Conservation (phyloP, 805 yeast species). For the Nakazawaea wyomingensis region DNA sequence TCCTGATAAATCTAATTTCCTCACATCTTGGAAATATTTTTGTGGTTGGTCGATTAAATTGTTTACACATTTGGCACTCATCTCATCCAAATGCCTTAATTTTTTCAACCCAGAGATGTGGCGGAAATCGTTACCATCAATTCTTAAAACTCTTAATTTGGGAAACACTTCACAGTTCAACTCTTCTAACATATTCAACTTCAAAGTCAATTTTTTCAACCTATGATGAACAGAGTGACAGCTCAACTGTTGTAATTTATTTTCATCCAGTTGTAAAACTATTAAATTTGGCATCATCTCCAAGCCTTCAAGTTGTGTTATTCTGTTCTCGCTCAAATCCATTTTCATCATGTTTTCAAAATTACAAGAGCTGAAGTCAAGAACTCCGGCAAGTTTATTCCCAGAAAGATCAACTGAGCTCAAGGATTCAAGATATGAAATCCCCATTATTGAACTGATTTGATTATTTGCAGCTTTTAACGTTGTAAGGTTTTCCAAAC, state of each 20-base stretch:
- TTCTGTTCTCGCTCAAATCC: constrained; percentile 36
- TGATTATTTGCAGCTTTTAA: constrained; percentile 33
- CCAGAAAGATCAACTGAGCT: constrained; percentile 34
- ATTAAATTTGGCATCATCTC: constrained; percentile 31
- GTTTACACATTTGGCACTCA: constrained; percentile 36
- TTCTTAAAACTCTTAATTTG: constrained; percentile 34
- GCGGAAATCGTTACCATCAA: constrained; percentile 35
- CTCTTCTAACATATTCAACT: constrained; percentile 29
- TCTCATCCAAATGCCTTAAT: constrained; percentile 33
- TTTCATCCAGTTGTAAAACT: constrained; percentile 37
- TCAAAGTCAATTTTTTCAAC: constrained; percentile 34
- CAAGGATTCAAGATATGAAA: constrained; percentile 34
- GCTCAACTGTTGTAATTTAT: constrained; percentile 22
- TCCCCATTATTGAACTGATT: constrained; percentile 30
- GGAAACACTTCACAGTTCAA: constrained; percentile 32
- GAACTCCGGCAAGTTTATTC: constrained; percentile 33
- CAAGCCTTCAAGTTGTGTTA: constrained; percentile 29
- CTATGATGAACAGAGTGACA: constrained; percentile 17
- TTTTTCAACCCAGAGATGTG: constrained; percentile 23
- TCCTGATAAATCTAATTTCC: constrained; percentile 35
- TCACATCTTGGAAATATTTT: constrained; percentile 23
- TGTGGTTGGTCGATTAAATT: constrained; percentile 19
- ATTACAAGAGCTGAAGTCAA: constrained; percentile 31
- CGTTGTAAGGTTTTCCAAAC: constrained; percentile 37
- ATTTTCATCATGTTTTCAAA: constrained; percentile 39